Conservation (phyloP, 2,329 filamentous ascomycete genomes). For the Neodidymelliopsis sp. region DNA sequence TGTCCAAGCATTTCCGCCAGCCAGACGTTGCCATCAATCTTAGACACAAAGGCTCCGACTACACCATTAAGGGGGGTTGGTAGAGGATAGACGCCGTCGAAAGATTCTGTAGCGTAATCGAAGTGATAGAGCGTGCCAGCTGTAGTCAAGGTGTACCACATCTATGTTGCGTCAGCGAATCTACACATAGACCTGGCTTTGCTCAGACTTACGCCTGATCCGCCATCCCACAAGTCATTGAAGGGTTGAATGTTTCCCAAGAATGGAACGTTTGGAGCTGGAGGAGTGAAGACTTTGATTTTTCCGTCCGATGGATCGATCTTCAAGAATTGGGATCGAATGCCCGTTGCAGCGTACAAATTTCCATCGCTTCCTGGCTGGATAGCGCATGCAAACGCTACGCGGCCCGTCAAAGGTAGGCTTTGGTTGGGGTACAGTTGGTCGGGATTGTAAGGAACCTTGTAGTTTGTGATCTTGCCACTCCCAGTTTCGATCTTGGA, state of each 20-base stretch:
- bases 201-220: constrained; percentile 10
- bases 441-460: constrained; percentile 13
- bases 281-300: constrained; percentile 20
- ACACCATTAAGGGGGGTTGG: constrained; percentile 19
- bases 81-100: constrained; percentile 20
- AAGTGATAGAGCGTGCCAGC: constrained; percentile 20
- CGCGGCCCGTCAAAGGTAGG: constrained; percentile 10
- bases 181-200: too few species aligned
- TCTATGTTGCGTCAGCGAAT: constrained; percentile 1
- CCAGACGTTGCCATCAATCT: constrained; percentile 19
- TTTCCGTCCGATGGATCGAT: constrained; percentile 11
- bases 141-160: constrained; percentile 23
- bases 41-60: constrained; percentile 14
- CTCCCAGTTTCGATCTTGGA: constrained; percentile 17
- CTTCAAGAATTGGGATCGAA: constrained; percentile 18
- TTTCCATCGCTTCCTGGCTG: constrained; percentile 13
- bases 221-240: constrained; percentile 17
- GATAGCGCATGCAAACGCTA: constrained; percentile 19
- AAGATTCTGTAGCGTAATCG: constrained; percentile 16
- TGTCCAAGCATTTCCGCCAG: constrained; percentile 20
- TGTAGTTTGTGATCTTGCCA: constrained; percentile 16
- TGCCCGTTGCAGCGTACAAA: constrained; percentile 16
- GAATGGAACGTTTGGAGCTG: constrained; percentile 15
- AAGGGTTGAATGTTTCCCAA: constrained; percentile 18
- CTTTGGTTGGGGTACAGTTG: constrained; percentile 13